phyloP scores from a whole-genome alignment of 108 stramenopile species.

The Fragilaria crotonensis region DNA sequence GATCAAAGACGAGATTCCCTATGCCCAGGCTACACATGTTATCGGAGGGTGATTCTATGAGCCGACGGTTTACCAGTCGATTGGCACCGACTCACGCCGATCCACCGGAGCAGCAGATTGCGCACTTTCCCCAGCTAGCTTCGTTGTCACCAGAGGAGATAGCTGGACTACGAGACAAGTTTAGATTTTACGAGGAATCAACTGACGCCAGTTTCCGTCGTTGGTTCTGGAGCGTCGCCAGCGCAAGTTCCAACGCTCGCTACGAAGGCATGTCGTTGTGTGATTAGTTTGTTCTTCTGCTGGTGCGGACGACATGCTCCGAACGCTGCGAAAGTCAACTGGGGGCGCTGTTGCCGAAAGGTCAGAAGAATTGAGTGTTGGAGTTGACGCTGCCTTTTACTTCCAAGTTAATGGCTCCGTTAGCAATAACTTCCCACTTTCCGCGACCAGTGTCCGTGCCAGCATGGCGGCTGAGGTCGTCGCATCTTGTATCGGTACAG shows the following conservation, averaged over 20 bases:
- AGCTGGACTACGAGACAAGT: conserved; percentile 24
- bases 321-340: too few species aligned
- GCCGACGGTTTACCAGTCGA: conserved; percentile 42
- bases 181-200: conserved; percentile 42
- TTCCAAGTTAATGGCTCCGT: conserved; percentile 52
- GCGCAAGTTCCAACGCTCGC: conserved; percentile 39
- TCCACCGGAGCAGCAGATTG: conserved; percentile 37
- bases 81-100: conserved; percentile 49
- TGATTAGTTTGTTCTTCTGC: too few species aligned
- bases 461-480: conserved; percentile 56
- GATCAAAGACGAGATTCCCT: conserved; percentile 41
- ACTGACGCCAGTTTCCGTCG: conserved; percentile 46
- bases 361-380: too few species aligned
- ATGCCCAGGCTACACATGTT: conserved; percentile 35
- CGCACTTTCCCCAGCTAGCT: conserved; percentile 47
- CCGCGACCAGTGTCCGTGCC: conserved; percentile 45
- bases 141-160: conserved; percentile 26
- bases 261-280: conserved; percentile 38
- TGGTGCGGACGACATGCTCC: too few species aligned
- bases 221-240: conserved; percentile 59
- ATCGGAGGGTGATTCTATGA: conserved; percentile 56
- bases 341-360: too few species aligned
- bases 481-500: conserved; percentile 36
- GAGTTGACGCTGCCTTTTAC: not conserved
- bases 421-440: conserved; percentile 52